Base-by-base conservation (phyloP, 2,329 filamentous ascomycete species). In the Incumbomyces delicatus region DNA sequence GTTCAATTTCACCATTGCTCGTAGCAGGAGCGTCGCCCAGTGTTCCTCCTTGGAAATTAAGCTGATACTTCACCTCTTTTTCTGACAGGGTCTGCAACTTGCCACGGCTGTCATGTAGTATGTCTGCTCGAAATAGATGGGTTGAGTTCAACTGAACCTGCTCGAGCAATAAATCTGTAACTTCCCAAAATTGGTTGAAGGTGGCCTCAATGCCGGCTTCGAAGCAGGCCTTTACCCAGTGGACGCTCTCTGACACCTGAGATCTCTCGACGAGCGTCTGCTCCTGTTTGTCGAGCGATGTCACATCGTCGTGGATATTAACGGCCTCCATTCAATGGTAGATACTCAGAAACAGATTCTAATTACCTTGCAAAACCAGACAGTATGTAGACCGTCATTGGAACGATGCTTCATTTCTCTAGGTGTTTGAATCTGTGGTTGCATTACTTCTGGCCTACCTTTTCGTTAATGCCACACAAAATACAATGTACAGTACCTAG, bases 111-210 rank as follows among this genome's bases (percentile, higher is more conserved):
- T 78, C 72, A 56, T 73, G 74, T 29, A 77, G 66, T 33, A 82
- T 73, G 59, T 82, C 78, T 13, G 78, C 78, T 6, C 77, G 73
- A 51, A 80, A 78, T 12, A 81, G 66, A 59, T 75, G 70, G 6
- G 68, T 73, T 0, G 76, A 77, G 13, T 74, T 78, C 51, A 79
- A 59, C 47, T 81, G 80, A 0, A 77, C 77, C 51, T 80, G 80
- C 36, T 57, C 60, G 47, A 69, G 50, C 8, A 69, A 57, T 33
- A 63, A 62, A 34, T 73, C 66, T 16, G 78, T 68, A n/a, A 80
- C 62, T 45, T 77, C 72, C 17, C 65, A 52, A 37, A 69, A 65
- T 29, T 62, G 58, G 17, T 37, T 30, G 5, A 45, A 16, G 6
- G 33, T 4, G 8, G 42, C 42, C 22, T 22, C 12, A 6, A 45